Evolutionary conservation across 2,329 filamentous ascomycete genomes (phyloP), one percentile per base, ranked within the genome.

Genomic region (Penicillium sp.): DNA sequence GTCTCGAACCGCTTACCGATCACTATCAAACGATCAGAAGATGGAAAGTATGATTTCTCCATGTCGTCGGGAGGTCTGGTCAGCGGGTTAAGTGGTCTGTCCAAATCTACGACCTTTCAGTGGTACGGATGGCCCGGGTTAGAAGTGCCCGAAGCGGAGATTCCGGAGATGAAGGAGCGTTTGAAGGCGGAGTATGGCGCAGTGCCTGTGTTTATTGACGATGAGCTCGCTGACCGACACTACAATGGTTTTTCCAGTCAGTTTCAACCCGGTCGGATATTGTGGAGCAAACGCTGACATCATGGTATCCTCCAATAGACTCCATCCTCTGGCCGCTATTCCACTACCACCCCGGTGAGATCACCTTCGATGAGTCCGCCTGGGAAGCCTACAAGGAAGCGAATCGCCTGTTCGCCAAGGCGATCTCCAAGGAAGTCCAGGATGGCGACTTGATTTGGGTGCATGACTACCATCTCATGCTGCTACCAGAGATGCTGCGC

Each of bases 61-160:
- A 96, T 97, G 91, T 98, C 93, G 47, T 98, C 95, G 2, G 95
- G 95, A 57, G 95, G 95, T 42, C 85, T 99, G 42, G 95, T 98
- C 69, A 96, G 92, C 50, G 95, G 95, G 21, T 82, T 99, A 60
- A 96, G 91, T 65, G 95, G 95, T 26, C 80, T 98, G 57, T 89
- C 91, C 68, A 97, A 97, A 78, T 90, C 91, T 31, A 96, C 92
- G 26, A 93, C 88, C 66, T 98, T 98, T 77, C 91, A 95, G 76
- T 99, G 95, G 95, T 98, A 98, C 77, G 95, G 95, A 66, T 98
- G 95, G 93, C 93, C 95, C 1, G 95, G 95, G 37, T 79, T 96
- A 49, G 92, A 98, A 75, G 87, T 98, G 4, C 93, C 93, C 39
- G 91, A 96, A 62, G 84, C 87, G 54, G 93, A 98, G 75, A 84